phyloP scores from a whole-genome alignment of 495 filamentous ascomycete species.

The Penicillium fimorum region DNA sequence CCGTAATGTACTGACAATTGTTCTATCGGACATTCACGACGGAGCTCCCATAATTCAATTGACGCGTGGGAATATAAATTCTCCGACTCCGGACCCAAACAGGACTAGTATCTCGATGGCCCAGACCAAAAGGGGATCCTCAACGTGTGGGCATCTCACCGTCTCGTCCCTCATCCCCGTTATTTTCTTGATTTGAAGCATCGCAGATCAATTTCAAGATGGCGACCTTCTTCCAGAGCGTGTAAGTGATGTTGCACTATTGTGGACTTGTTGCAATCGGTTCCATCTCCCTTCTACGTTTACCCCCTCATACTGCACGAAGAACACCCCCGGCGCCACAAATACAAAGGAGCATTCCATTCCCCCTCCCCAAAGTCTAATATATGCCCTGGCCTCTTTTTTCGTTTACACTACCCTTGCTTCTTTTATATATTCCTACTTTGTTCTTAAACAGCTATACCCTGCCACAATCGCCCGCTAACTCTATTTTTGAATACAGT shows the following conservation, averaged over 20 bases:
- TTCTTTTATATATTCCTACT: background rate
- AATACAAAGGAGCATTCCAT: conserved; percentile 25
- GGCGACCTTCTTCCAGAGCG: conserved; percentile 77
- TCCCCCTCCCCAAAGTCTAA: conserved; percentile 13
- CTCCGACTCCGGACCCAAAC: conserved; percentile 3
- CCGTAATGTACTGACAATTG: conserved; percentile 1
- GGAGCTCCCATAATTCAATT: conserved; percentile 10
- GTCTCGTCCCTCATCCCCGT: conserved; percentile 8
- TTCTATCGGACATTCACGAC: background rate
- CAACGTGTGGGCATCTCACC: conserved; percentile 13
- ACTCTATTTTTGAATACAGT: conserved; percentile 41
- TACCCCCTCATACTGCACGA: conserved; percentile 26
- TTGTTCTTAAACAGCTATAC: conserved; percentile 20
- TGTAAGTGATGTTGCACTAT: conserved; percentile 56
- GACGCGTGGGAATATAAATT: conserved; percentile 8
- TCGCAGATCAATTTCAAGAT: conserved; percentile 43
- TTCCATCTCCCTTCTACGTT: conserved; percentile 13
- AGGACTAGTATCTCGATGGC: conserved; percentile 26
- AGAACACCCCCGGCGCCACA: conserved; percentile 22
- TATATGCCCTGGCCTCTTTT: conserved; percentile 5
- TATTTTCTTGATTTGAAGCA: conserved; percentile 11
- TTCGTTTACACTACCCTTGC: background rate
- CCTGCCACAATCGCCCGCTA: conserved; percentile 42
- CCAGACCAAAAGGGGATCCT: conserved; percentile 30
- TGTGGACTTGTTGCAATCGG: conserved; percentile 2